These are phyloP conservation scores for Alternaria burnsii DNA, from an alignment of 2,329 filamentous ascomycete genomes.

Conservation along the genomic window DNA sequence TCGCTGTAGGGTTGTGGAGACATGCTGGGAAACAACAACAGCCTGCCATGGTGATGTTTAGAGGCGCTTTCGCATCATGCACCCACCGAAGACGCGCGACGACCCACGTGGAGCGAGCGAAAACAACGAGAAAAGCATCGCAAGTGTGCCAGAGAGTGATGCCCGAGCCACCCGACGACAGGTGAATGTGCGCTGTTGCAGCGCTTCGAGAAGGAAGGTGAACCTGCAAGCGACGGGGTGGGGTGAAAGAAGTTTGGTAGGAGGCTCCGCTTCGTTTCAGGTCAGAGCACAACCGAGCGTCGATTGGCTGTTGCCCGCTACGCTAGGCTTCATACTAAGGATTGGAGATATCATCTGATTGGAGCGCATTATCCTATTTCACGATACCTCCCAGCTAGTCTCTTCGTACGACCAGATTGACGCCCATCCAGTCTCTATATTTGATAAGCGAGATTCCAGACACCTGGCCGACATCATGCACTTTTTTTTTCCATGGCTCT, in stretches of 20 bases:
- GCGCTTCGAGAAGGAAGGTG: conserved; percentile 38
- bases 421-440: conserved; percentile 37
- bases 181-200: conserved; percentile 38
- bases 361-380: conserved; percentile 32
- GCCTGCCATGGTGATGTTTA: conserved; percentile 31
- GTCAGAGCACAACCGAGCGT: conserved; percentile 13
- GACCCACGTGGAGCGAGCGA: conserved; percentile 21
- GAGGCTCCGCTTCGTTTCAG: conserved; percentile 34
- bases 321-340: conserved; percentile 16
- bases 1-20: conserved; percentile 19
- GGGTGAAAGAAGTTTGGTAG: conserved; percentile 30
- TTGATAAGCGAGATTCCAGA: conserved; percentile 24
- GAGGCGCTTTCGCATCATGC: conserved; percentile 22
- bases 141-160: conserved; percentile 30
- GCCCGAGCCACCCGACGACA: conserved; percentile 42
- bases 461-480: conserved; percentile 16
- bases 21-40: conserved; percentile 28
- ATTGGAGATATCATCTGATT: conserved; percentile 27
- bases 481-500: not conserved
- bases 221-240: conserved; percentile 24
- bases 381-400: conserved; percentile 10
- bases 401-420: conserved; percentile 28
- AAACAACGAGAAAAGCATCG: conserved; percentile 23
- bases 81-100: conserved; percentile 22
- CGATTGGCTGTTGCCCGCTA: conserved; percentile 32